Evolutionary conservation across 179 eudicot genomes (phyloP).

Genomic region (Spergularia azorica): DNA sequence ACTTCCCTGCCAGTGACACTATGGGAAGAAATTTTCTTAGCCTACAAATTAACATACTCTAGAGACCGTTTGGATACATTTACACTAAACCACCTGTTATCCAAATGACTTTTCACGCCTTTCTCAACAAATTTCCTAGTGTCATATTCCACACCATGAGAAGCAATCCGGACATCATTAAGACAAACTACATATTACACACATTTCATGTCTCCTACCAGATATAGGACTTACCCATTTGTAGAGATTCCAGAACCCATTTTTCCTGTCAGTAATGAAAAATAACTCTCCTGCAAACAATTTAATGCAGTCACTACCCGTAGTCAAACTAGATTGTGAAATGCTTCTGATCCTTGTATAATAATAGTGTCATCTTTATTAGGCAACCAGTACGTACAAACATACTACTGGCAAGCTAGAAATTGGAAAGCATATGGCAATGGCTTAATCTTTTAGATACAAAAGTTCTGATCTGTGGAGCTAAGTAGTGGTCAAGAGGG

Average conservation of each 20-base stretch:
- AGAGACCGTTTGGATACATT: not conserved
- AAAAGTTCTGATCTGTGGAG: not conserved
- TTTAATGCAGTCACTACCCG: slow-evolving; percentile 22
- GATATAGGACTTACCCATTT: slow-evolving; percentile 65
- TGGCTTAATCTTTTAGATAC: not conserved
- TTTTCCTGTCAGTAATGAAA: slow-evolving; percentile 84
- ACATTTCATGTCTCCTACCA: slow-evolving; percentile 4
- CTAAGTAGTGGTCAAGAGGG: not conserved
- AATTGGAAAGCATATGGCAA: not conserved
- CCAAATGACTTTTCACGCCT: not conserved
- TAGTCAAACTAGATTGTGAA: not conserved
- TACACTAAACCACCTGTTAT: not conserved
- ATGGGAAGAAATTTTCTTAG: not conserved
- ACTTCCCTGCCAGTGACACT: not conserved
- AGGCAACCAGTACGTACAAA: not conserved
- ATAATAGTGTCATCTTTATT: slow-evolving; percentile 1
- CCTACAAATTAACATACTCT: not conserved
- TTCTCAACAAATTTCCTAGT: slow-evolving; percentile 1
- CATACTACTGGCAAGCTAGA: not conserved
- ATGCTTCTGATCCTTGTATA: slow-evolving; percentile 9
- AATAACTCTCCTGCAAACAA: slow-evolving; percentile 78
- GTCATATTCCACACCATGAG: slow-evolving; percentile 1
- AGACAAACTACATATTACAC: slow-evolving; percentile 1
- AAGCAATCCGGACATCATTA: slow-evolving; percentile 9
- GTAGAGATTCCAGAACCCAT: slow-evolving; percentile 95